These are phyloP conservation scores for Osmanthus fragrans DNA, from an alignment of 257 asterid genomes.

Conservation along the genomic window DNA sequence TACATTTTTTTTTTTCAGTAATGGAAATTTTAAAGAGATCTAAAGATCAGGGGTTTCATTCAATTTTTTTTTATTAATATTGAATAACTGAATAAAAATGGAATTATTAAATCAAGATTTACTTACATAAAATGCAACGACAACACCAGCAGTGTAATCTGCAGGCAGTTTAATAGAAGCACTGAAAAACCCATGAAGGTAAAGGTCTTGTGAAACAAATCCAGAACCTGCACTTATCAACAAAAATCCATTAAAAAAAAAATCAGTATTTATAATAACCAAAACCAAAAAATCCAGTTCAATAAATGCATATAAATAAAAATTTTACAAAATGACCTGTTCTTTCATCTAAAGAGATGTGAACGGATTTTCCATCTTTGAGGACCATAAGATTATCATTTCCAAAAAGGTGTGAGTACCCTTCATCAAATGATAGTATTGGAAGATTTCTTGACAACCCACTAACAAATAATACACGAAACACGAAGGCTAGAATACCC, in stretches of 20 bases:
- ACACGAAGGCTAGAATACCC: constrained; percentile 16
- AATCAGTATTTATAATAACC: constrained; percentile 15
- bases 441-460: constrained; percentile 72
- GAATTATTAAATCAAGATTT: background rate
- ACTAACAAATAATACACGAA: constrained; percentile 35
- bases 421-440: constrained; percentile 76
- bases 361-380: constrained; percentile 73
- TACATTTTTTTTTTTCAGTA: background rate
- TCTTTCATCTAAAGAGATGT: constrained; percentile 69
- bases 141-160: constrained; percentile 94
- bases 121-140: constrained; percentile 94
- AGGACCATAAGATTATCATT: constrained; percentile 74
- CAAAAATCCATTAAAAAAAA: constrained; percentile 19
- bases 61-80: background rate
- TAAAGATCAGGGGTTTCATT: background rate
- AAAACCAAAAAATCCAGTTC: background rate
- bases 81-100: background rate
- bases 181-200: constrained; percentile 80
- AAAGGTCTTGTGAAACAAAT: constrained; percentile 85
- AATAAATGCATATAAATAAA: background rate
- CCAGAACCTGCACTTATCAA: constrained; percentile 65
- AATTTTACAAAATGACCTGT: constrained; percentile 44
- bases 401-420: constrained; percentile 83
- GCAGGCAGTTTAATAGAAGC: constrained; percentile 90
- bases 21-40: background rate